Conservation (phyloP, 306 rosid species). For the Vigna unguiculata region DNA sequence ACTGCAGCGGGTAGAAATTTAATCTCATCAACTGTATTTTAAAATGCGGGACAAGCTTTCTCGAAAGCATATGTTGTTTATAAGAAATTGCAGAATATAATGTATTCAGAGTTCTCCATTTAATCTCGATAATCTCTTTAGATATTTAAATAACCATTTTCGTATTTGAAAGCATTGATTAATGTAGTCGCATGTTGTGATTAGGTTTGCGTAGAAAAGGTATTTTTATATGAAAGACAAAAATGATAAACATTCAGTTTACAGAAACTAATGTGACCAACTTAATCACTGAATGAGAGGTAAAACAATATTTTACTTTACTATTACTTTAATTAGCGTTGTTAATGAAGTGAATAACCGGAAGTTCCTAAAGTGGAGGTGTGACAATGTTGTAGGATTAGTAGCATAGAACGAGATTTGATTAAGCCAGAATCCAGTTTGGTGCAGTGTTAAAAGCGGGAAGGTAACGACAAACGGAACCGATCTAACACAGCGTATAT, state of each 20-base stretch:
- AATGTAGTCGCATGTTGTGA: not conserved
- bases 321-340: not conserved
- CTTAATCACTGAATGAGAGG: too few relatives aligned
- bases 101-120: not conserved
- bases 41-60: not conserved
- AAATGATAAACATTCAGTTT: not conserved
- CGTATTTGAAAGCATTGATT: not conserved
- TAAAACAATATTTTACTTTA: too few relatives aligned
- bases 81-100: not conserved
- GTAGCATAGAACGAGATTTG: not conserved
- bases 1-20: not conserved
- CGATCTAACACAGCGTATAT: not conserved
- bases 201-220: not conserved
- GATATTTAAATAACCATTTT: not conserved
- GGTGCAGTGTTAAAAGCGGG: not conserved
- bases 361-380: not conserved
- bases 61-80: not conserved
- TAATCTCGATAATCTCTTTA: not conserved
- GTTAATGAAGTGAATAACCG: not conserved
- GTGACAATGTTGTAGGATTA: not conserved
- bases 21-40: not conserved
- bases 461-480: not conserved
- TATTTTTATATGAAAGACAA: too few relatives aligned
- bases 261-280: not conserved
- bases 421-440: not conserved